Percentiles rank a stretch among this genome's conserved stretches.
Evolutionary conservation across 1,284 basidiomycete species (phyloP).

Genomic region (Puccinia triticina): DNA sequence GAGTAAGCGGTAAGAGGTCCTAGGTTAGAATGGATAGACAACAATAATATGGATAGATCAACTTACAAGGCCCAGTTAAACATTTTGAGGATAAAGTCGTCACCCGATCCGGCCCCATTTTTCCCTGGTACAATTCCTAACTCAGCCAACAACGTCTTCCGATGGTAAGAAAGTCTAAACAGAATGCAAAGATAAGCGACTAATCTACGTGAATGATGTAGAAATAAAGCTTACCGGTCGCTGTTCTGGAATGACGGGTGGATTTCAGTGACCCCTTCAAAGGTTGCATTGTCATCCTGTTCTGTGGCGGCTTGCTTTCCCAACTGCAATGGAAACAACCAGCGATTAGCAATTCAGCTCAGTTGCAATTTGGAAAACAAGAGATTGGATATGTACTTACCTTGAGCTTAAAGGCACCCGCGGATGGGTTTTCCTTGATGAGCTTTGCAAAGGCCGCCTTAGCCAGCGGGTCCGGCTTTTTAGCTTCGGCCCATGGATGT

Average conservation of each 20-base stretch:
- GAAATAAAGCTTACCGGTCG: too few relatives aligned
- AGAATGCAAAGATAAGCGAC: too few relatives aligned
- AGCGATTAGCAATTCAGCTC: too few relatives aligned
- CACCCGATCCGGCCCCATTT: background rate
- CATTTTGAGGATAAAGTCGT: slow-evolving; percentile 12
- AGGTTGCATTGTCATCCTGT: background rate
- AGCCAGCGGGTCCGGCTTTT: background rate
- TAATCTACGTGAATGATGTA: too few relatives aligned
- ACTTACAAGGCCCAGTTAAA: background rate
- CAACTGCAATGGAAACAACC: background rate
- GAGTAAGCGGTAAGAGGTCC: too few relatives aligned
- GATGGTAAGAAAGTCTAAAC: background rate
- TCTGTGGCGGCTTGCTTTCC: too few relatives aligned
- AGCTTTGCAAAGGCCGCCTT: background rate
- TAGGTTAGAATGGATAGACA: background rate
- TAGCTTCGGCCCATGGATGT: background rate
- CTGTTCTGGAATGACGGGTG: background rate
- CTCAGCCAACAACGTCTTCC: background rate
- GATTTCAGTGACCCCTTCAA: background rate
- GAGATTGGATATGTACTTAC: too few relatives aligned
- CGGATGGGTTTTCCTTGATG: too few relatives aligned
- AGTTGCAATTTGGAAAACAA: too few relatives aligned
- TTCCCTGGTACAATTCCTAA: background rate
- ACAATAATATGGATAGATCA: background rate
- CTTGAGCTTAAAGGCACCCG: background rate